Conservation (phyloP, 2,329 filamentous ascomycete species). For the Xylaria sp. region DNA sequence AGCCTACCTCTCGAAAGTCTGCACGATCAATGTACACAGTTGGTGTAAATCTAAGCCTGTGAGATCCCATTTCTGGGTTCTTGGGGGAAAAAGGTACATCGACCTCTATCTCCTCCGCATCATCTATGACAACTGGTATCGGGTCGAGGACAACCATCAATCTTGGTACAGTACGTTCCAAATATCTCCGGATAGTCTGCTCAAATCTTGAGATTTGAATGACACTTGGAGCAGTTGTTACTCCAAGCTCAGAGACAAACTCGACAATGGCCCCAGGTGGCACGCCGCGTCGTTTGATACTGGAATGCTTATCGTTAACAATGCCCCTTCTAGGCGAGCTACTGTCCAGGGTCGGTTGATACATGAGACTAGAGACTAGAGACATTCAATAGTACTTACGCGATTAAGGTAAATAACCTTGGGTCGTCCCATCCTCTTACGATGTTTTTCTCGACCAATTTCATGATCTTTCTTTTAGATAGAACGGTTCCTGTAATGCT, state of each 20-base stretch:
- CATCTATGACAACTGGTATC: slow-evolving; percentile 82
- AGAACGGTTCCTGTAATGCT: slow-evolving; percentile 87
- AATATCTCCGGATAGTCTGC: slow-evolving; percentile 55
- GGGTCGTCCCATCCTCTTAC: slow-evolving; percentile 94
- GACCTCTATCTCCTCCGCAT: slow-evolving; percentile 74
- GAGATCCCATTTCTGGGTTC: slow-evolving; percentile 72
- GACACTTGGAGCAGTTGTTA: slow-evolving; percentile 82
- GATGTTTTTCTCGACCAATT: slow-evolving; percentile 79
- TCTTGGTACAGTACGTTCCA: slow-evolving; percentile 75
- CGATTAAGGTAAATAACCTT: slow-evolving; percentile 69
- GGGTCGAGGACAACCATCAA: slow-evolving; percentile 92
- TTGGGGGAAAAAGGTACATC: slow-evolving; percentile 85
- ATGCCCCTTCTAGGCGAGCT: neutral
- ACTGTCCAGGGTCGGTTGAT: neutral
- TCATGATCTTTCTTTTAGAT: slow-evolving; percentile 85
- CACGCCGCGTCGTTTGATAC: slow-evolving; percentile 81
- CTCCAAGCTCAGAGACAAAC: slow-evolving; percentile 91
- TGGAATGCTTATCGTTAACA: neutral
- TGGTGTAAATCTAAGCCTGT: slow-evolving; percentile 71
- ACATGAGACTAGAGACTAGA: neutral
- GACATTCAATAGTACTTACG: neutral
- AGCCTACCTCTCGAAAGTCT: slow-evolving; percentile 73
- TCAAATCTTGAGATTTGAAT: slow-evolving; percentile 89
- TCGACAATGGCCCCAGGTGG: slow-evolving; percentile 83
- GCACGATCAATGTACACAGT: slow-evolving; percentile 86